A percentile compares a stretch with the other conserved stretches of the same genome.
Conservation (phyloP, 2,329 filamentous ascomycete species). For the Fusarium redolens region DNA sequence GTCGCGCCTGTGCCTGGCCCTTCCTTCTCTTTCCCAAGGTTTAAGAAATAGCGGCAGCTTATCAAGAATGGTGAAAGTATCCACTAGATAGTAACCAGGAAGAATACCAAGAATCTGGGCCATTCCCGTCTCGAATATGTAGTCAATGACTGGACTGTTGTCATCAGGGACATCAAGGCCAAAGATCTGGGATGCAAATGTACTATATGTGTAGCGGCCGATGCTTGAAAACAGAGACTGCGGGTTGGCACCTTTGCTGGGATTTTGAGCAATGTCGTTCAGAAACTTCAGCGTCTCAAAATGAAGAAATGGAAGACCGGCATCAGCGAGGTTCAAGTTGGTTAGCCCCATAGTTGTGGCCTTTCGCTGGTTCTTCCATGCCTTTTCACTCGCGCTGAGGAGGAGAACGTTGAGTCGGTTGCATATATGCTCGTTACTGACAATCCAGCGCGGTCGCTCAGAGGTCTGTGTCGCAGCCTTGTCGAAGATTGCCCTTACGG, state of each 20-base stretch:
- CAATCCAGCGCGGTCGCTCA: not conserved
- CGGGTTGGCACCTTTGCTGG: not conserved
- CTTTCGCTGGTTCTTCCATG: not conserved
- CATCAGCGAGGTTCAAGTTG: not conserved
- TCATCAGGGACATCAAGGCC: not conserved
- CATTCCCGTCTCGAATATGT: not conserved
- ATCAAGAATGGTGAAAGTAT: not conserved
- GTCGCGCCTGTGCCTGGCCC: not conserved
- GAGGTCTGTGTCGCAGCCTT: not conserved
- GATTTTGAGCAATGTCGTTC: not conserved
- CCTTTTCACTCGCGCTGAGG: not conserved
- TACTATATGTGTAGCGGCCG: not conserved
- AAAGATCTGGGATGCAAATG: not conserved
- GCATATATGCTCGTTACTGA: not conserved
- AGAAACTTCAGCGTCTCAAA: not conserved
- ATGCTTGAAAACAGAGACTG: not conserved
- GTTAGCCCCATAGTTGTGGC: not conserved
- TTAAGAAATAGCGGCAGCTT: not conserved
- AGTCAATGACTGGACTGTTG: not conserved
- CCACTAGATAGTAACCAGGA: not conserved
- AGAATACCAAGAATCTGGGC: not conserved
- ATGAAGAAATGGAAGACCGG: not conserved
- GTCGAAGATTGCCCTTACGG: not conserved
- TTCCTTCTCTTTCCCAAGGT: not conserved
- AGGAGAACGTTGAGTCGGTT: not conserved